Percentiles rank a stretch among this genome's conserved stretches.
Conservation (phyloP, 495 filamentous ascomycete genomes). For the Evansstolkia leycettana region DNA sequence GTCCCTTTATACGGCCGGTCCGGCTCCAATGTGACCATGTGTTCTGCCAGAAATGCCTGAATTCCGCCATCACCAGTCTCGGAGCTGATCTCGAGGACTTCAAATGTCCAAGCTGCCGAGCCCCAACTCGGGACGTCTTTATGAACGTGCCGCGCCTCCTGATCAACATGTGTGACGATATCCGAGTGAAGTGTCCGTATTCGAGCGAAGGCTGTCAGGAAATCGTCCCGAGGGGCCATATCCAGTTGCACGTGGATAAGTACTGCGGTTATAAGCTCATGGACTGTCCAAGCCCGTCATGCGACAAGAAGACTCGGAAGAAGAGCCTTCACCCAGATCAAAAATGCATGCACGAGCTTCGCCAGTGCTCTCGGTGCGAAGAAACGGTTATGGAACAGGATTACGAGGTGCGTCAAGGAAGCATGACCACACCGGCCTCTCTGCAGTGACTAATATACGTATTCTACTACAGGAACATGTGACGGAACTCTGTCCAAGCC, state of each 20-base stretch:
- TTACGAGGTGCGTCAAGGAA: constrained; percentile 33
- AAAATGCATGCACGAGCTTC: constrained; percentile 44
- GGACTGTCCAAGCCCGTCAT: constrained; percentile 44
- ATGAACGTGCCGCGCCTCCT: constrained; percentile 40
- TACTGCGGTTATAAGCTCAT: constrained; percentile 60
- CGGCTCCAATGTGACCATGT: constrained; percentile 61
- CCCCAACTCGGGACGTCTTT: constrained; percentile 22
- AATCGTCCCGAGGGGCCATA: constrained; percentile 48
- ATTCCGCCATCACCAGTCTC: constrained; percentile 39
- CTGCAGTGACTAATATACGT: constrained; percentile 2
- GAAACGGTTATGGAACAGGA: constrained; percentile 44
- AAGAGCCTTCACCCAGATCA: constrained; percentile 26
- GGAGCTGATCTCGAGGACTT: constrained; percentile 26
- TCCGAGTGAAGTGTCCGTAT: constrained; percentile 63
- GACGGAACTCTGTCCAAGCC: constrained; percentile 35
- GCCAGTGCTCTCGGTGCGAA: constrained; percentile 42
- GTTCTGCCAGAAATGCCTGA: constrained; percentile 65
- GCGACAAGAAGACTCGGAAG: constrained; percentile 36
- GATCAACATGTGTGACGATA: constrained; percentile 59
- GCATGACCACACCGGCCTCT: not conserved
- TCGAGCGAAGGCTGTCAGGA: constrained; percentile 48
- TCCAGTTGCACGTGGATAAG: constrained; percentile 61
- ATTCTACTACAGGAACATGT: constrained; percentile 30
- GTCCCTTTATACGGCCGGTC: constrained; percentile 59
- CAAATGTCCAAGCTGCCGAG: constrained; percentile 35